These are phyloP conservation scores for Apiotrichum sp. DNA, from an alignment of 1,284 basidiomycete species.

Conservation along the genomic window DNA sequence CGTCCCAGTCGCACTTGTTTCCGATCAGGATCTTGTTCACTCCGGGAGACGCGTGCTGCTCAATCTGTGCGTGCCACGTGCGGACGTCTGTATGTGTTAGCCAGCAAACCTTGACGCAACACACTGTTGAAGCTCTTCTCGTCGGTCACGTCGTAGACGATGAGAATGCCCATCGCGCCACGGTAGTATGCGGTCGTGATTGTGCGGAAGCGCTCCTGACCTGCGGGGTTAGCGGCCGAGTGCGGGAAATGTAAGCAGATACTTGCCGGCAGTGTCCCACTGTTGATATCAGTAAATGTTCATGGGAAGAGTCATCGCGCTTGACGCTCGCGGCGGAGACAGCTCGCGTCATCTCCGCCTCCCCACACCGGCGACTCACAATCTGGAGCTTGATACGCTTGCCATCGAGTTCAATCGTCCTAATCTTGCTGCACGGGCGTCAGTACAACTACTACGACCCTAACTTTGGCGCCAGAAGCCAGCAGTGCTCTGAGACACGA, in stretches of 20 bases:
- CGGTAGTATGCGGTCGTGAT: constrained; percentile 99
- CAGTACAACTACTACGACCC: neutral
- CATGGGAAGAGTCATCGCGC: constrained; percentile 18
- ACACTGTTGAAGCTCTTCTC: constrained; percentile 95
- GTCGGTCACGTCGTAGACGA: constrained; percentile 98
- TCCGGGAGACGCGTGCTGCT: constrained; percentile 96
- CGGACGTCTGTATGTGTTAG: constrained; percentile 69
- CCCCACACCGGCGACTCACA: constrained; percentile 53
- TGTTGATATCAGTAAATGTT: constrained; percentile 37
- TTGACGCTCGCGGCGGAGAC: too few relatives aligned
- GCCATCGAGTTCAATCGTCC: constrained; percentile 98
- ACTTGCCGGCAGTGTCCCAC: constrained; percentile 88
- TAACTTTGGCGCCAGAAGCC: too few relatives aligned
- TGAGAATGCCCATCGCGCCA: constrained; percentile 97
- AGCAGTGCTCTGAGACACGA: too few relatives aligned
- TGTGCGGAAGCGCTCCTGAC: constrained; percentile 97
- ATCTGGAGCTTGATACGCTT: constrained; percentile 99
- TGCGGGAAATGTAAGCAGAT: neutral
- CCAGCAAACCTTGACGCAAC: constrained; percentile 35
- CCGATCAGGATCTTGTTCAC: constrained; percentile 99
- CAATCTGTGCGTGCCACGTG: constrained; percentile 97
- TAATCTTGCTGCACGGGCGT: constrained; percentile 55
- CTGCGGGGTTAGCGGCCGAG: constrained; percentile 12
- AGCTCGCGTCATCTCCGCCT: too few relatives aligned
- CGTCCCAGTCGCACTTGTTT: constrained; percentile 98